Base-by-base conservation (phyloP, 768 basidiomycete species). In the Tricholoma hemisulphureum region DNA sequence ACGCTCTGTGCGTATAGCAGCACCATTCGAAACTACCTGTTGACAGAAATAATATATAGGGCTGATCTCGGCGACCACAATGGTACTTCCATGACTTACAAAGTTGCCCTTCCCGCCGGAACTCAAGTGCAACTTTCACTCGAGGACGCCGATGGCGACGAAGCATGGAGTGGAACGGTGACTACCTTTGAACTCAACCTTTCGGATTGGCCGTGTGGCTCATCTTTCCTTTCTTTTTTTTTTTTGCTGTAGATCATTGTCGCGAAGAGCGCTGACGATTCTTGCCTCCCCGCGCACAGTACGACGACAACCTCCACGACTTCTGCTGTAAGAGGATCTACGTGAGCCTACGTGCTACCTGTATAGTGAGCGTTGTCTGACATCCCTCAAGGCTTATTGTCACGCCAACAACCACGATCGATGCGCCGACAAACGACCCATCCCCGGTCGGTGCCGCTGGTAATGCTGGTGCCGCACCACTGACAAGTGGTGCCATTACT, bases 91-190 rank as follows among this genome's bases (percentile, higher is more conserved):
- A 63, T 79, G 10, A 71, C 71, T 13, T 89, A 81, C 80, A 76
- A 68, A 55, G 71, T 65, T 4, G 73, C 75, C 48, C 37, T 90
- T 51, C 64, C 80, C 31, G 75, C 79, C 11, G 84, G 84, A 34
- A 76, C 75, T 20, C 59, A 73, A 26, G 75, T 87, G 35, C 67
- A 76, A 60, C 60, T 91, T 29, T 86, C 80, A 14, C 59, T 89
- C 16, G 69, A 80, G 58, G 88, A 90, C 65, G 64, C 71, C 2
- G 54, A 64, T 31, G 82, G 75, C 26, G 66, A 85, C 3, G 88
- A 91, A 63, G 88, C 81, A 3, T 93, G 90, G 90, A 84, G 82
- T 61, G 76, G 73, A 32, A 63, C 61, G 10, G 89, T 90, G 59
- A 66, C 84, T 77, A 16, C 26, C 14, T 24, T 59, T 45, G 14